phyloP scores from a whole-genome alignment of 2,329 filamentous ascomycete genomes.

The Exophiala mesophila region DNA sequence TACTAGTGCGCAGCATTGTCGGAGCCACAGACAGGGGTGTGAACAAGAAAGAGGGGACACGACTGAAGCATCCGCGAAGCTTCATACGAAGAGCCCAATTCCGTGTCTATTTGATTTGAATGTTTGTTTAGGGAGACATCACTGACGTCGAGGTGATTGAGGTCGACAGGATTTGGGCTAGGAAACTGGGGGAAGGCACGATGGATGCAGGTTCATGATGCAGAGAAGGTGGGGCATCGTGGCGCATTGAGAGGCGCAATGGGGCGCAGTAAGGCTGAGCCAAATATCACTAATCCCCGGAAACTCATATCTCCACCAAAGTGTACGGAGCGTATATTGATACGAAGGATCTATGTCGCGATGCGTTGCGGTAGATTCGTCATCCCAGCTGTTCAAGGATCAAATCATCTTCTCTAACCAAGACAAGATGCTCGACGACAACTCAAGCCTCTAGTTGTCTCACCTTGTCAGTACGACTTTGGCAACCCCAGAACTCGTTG shows the following conservation, averaged over 20 bases:
- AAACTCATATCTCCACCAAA: too few species aligned
- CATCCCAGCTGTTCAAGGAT: too few species aligned
- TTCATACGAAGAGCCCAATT: background rate
- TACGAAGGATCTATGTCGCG: too few species aligned
- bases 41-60: background rate
- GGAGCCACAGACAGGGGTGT: background rate
- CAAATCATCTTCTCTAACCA: too few species aligned
- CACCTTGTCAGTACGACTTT: constrained; percentile 40
- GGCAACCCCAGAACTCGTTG: constrained; percentile 42
- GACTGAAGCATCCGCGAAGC: background rate
- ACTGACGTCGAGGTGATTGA: background rate
- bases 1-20: background rate
- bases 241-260: background rate
- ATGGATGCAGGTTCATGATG: background rate
- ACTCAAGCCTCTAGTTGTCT: too few species aligned
- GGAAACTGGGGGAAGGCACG: background rate
- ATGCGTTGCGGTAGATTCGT: too few species aligned
- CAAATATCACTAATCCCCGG: too few species aligned
- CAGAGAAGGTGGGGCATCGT: background rate
- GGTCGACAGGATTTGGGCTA: background rate
- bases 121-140: background rate
- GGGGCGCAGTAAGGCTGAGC: constrained; percentile 1
- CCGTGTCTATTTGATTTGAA: background rate
- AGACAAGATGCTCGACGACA: too few species aligned
- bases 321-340: too few species aligned